A percentile compares a stretch with the other conserved stretches of the same genome.
phyloP scores from a whole-genome alignment of 2,329 filamentous ascomycete species.

The Botryotinia globosa region DNA sequence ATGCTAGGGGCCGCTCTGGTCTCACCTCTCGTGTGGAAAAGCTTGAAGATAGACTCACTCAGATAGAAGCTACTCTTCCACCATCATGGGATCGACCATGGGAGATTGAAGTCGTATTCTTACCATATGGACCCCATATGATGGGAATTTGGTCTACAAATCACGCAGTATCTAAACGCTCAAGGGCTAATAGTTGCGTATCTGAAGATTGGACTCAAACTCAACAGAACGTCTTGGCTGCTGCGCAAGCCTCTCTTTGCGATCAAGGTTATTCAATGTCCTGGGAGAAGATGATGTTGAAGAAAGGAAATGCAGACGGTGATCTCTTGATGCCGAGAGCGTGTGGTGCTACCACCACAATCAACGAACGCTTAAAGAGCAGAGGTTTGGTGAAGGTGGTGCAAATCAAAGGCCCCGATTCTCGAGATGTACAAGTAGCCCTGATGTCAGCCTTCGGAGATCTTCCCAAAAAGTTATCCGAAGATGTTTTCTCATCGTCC shows the following conservation, averaged over 20 bases:
- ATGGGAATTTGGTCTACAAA: slow-evolving; percentile 53
- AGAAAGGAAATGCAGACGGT: not conserved
- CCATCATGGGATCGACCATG: slow-evolving; percentile 65
- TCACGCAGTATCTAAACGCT: slow-evolving; percentile 39
- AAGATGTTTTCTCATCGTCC: slow-evolving; percentile 29
- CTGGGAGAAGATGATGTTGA: slow-evolving; percentile 29
- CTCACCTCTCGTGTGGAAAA: slow-evolving; percentile 44
- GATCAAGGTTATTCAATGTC: slow-evolving; percentile 29
- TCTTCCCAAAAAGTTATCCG: slow-evolving; percentile 44
- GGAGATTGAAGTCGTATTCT: slow-evolving; percentile 72
- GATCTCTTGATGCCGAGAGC: slow-evolving; percentile 54
- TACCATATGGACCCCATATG: slow-evolving; percentile 63
- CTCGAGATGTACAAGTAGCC: slow-evolving; percentile 64
- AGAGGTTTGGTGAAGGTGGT: slow-evolving; percentile 68
- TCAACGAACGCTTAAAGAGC: slow-evolving; percentile 71
- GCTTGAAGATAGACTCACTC: slow-evolving; percentile 43
- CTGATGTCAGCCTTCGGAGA: slow-evolving; percentile 61
- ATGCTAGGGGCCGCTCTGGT: slow-evolving; percentile 40
- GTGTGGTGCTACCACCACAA: slow-evolving; percentile 58
- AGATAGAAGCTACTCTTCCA: slow-evolving; percentile 39
- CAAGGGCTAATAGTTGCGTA: slow-evolving; percentile 40
- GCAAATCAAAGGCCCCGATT: slow-evolving; percentile 59
- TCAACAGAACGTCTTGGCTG: slow-evolving; percentile 32
- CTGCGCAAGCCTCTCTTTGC: slow-evolving; percentile 32
- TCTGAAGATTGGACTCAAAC: slow-evolving; percentile 49